These are phyloP conservation scores for Exidia glandulosa DNA, from an alignment of 768 basidiomycete genomes.

Conservation along the genomic window DNA sequence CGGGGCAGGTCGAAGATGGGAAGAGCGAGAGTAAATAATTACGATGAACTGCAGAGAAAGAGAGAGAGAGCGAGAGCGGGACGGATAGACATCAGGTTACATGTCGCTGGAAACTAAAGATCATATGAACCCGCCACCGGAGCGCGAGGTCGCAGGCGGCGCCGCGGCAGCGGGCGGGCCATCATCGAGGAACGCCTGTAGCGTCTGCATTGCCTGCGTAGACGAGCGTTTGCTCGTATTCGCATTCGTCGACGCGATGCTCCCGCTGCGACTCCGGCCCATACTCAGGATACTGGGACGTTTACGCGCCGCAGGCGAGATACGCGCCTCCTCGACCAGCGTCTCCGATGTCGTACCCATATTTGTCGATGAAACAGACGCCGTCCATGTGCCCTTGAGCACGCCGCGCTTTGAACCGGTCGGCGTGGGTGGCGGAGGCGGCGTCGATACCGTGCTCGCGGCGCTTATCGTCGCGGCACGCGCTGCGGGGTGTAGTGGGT, in stretches of 20 bases:
- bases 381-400: neutral
- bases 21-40: too few species aligned
- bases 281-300: neutral
- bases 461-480: neutral
- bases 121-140: too few species aligned
- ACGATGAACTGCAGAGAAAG: too few species aligned
- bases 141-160: too few species aligned
- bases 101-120: too few species aligned
- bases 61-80: too few species aligned
- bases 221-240: neutral
- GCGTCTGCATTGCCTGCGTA: neutral
- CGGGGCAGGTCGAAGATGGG: too few species aligned
- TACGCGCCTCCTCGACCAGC: neutral
- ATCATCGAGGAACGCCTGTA: neutral
- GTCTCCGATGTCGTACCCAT: neutral
- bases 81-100: too few species aligned
- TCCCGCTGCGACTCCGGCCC: neutral
- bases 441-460: neutral
- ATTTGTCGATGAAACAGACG: neutral
- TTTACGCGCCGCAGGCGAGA: neutral
- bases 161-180: too few species aligned
- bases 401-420: neutral
- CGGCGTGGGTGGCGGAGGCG: neutral
- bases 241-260: neutral
- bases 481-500: conserved; percentile 26